Base-by-base conservation (phyloP, 2,329 filamentous ascomycete genomes). In the Colletotrichum eremochloae region DNA sequence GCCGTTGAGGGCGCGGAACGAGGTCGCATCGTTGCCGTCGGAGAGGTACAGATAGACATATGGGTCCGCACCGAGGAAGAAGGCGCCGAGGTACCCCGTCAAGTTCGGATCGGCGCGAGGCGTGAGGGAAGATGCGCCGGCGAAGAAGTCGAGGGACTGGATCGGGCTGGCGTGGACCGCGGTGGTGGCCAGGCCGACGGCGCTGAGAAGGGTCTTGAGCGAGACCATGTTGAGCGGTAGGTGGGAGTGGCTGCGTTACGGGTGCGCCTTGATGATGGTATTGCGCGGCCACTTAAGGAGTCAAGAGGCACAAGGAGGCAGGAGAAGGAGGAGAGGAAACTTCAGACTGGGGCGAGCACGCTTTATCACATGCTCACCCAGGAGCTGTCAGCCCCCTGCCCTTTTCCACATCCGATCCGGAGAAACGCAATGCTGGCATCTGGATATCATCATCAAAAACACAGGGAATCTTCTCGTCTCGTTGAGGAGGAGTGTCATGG, bases 11-110 rank as follows among this genome's bases (percentile, higher is more conserved):
- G 86, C 81, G 55, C 79, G 84, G 78, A 87, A 85, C 1, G 85
- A 85, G 18, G 84, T 76, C 0, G 86, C 80, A 74, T 86, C 83
- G 76, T 89, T 88, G 64, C 85, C 86, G 52, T 87, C 84, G 75
- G 85, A 87, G 52, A 86, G 81, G 75, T 89, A 87, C 71, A 88
- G 85, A 76, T 88, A 89, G 2, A 89, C 84, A 63, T 84, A 85
- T 0, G 86, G 87, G 46, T 87, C 85, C 38, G 85, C 82, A 6
- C 87, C 87, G 4, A 88, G 83, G 76, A 89, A 89, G 77, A 89
- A 88, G 11, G 84, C 86, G 2, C 86, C 86, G 2, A 89, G 78
- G 76, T 89, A 89, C 2, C 86, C 86, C 0, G 84, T 84, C 2
- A 88, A 78, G 63, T 78, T 83, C 0, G 84, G 18, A 55, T 84